Evolutionary conservation across 345 rosid genomes (phyloP), one percentile per base, ranked within the genome.

Genomic region (Leavenworthia alabamica): DNA sequence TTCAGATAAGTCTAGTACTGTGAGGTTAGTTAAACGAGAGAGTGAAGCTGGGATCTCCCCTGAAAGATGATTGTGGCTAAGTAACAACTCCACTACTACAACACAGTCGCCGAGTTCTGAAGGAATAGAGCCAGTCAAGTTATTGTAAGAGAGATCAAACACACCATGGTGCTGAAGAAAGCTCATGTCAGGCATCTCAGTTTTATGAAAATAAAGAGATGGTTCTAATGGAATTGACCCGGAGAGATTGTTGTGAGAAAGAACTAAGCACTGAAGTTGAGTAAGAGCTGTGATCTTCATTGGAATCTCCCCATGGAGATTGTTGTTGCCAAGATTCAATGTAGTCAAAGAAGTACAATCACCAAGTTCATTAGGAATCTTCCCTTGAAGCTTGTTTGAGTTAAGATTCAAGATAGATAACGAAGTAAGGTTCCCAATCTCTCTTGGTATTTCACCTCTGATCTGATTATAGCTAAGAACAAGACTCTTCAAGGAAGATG

Each of bases 121-220:
- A 39, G 99, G 99, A 48, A 93, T 72, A 1, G 76, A 20, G 43
- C 99, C 96, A 6, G 87, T 76, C 74, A 93, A 49, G 47, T 56
- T 70, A 57, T 93, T 93, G 43, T 87, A 48, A 3, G 83, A 89
- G 61, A 86, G 80, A 80, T 73, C 97, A 44, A 77, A 83, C 6
- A 81, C 73, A 22, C 99, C 97, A 47, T 73, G 95, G 76, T 93
- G 99, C 76, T 93, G 99, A 76, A 86, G 40, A 55, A 83, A 93
- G 79, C 85, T 87, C 55, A 70, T 47, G 51, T 81, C 95, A 29
- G 96, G 99, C 54, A 93, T 80, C 24, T 69, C 77, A 1, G 47
- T 64, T 65, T 83, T 80, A 39, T 66, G 85, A 63, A 93, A 93
- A 68, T 93, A 93, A 27, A 63, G 61, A 33, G 91, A 79, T 1